Evolutionary conservation across 345 rosid species (phyloP).

Genomic region (Raphanus raphanistrum): DNA sequence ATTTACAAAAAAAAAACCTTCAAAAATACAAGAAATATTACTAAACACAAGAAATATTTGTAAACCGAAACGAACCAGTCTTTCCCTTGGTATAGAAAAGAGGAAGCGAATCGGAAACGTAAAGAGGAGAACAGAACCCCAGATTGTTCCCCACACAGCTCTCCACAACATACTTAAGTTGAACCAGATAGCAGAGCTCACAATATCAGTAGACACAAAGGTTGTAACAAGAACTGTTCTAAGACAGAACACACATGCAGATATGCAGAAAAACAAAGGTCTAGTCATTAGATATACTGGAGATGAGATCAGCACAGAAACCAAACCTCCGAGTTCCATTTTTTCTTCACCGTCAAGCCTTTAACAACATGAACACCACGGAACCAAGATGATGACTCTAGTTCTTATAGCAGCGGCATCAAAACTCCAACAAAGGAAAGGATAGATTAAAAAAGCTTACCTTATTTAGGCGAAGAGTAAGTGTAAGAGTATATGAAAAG

Average conservation of each 20-base stretch:
- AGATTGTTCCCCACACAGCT: conserved; percentile 45
- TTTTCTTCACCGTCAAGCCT: neutral
- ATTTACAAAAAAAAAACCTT: neutral
- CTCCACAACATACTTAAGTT: conserved; percentile 52
- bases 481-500: conserved; percentile 1
- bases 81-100: conserved; percentile 61
- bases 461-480: neutral
- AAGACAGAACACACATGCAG: conserved; percentile 39
- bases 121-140: conserved; percentile 42
- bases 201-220: conserved; percentile 54
- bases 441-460: neutral
- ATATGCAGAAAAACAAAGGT: conserved; percentile 50
- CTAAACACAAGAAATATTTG: neutral
- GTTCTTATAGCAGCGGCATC: neutral
- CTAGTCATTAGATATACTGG: conserved; percentile 40
- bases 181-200: conserved; percentile 47
- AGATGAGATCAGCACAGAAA: conserved; percentile 37
- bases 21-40: neutral
- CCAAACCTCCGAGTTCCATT: conserved; percentile 40
- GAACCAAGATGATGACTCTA: conserved; percentile 4
- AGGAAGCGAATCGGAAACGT: conserved; percentile 59
- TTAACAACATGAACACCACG: conserved; percentile 5
- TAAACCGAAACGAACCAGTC: conserved; percentile 52
- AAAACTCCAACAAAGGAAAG: neutral
- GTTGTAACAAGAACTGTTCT: conserved; percentile 48